Conservation (phyloP, 2,329 filamentous ascomycete genomes). For the Macrophomina tecta region DNA sequence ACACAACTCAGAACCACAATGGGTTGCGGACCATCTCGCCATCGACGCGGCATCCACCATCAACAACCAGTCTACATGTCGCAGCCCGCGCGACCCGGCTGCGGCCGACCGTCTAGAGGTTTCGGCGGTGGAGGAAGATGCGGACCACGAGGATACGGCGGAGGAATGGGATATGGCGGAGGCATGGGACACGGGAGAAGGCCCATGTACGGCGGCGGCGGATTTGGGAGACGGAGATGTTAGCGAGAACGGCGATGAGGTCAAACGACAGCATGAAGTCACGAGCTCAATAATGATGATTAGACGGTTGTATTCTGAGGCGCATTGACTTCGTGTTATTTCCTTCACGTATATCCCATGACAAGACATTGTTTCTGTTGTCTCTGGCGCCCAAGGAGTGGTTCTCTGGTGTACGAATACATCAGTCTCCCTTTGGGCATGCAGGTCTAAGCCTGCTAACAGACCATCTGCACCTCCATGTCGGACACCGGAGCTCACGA, state of each 20-base stretch:
- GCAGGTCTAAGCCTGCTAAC: too few species aligned
- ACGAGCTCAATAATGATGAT: not conserved
- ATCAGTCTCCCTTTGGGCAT: too few species aligned
- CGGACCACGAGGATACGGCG: not conserved
- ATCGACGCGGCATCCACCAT: not conserved
- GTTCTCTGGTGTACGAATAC: not conserved
- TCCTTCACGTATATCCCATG: too few species aligned
- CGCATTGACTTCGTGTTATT: too few species aligned
- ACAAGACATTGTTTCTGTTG: too few species aligned
- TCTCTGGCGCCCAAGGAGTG: too few species aligned
- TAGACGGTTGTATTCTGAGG: too few species aligned
- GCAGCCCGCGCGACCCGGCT: not conserved
- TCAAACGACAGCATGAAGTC: not conserved
- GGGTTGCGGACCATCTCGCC: constrained; percentile 17
- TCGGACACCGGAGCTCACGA: too few species aligned
- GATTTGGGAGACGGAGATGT: not conserved
- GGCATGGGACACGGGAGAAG: constrained; percentile 1
- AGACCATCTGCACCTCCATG: too few species aligned
- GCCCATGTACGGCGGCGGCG: not conserved
- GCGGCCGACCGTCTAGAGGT: not conserved
- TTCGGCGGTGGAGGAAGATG: constrained; percentile 3
- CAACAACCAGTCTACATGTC: constrained; percentile 1
- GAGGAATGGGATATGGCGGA: constrained; percentile 4
- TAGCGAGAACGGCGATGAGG: not conserved
- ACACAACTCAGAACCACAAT: not conserved